Conservation (phyloP, 2,329 filamentous ascomycete species). For the Penicillium janthinellum region DNA sequence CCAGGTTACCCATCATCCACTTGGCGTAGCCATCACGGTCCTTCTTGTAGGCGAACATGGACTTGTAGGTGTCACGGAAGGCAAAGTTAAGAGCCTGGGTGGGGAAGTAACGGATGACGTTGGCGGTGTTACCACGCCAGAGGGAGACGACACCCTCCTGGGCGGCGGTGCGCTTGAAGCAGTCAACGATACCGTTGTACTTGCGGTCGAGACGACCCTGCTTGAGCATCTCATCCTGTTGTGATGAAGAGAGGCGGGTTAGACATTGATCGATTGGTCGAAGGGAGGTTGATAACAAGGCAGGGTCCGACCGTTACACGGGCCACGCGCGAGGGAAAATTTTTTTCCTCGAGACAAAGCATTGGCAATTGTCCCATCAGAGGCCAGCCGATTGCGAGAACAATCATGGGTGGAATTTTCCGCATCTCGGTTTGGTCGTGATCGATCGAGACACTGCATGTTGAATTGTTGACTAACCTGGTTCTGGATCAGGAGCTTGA, state of each 20-base stretch:
- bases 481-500: slow-evolving; percentile 99
- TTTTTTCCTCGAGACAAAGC: slow-evolving; percentile 17
- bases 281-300: not conserved
- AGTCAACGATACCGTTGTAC: slow-evolving; percentile 91
- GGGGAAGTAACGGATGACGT: slow-evolving; percentile 99
- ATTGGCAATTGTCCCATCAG: not conserved
- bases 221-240: slow-evolving; percentile 99
- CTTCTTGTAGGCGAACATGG: slow-evolving; percentile 99
- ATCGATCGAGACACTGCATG: slow-evolving; percentile 3
- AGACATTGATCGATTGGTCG: slow-evolving; percentile 9
- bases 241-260: slow-evolving; percentile 8
- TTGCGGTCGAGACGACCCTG: slow-evolving; percentile 96
- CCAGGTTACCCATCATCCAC: slow-evolving; percentile 99
- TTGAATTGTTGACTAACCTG: slow-evolving; percentile 69
- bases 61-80: slow-evolving; percentile 99
- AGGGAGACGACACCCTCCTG: slow-evolving; percentile 93
- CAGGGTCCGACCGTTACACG: slow-evolving; percentile 6
- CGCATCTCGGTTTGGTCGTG: not conserved
- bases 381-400: not conserved
- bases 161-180: slow-evolving; percentile 88
- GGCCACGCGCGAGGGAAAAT: slow-evolving; percentile 14
- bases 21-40: slow-evolving; percentile 95
- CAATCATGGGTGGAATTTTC: not conserved
- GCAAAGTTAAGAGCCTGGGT: slow-evolving; percentile 99
- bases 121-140: slow-evolving; percentile 99